Evolutionary conservation across 306 rosid genomes (phyloP), one percentile per base, ranked within the genome.

Genomic region (Acmispon strigosus): DNA sequence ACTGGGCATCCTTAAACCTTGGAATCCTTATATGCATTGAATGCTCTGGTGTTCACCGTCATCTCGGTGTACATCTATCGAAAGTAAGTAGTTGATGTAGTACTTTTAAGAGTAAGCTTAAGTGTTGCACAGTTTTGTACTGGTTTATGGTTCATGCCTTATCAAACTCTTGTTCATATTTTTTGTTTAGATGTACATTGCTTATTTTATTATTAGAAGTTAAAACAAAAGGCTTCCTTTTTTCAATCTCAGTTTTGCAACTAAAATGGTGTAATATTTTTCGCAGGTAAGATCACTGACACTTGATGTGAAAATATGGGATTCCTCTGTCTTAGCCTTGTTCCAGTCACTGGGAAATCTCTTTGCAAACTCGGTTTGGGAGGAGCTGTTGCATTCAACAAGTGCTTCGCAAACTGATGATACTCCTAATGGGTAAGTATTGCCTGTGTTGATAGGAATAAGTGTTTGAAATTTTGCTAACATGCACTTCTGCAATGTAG

Each of bases 1-100:
- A 88, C 19, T 90, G 96, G 96, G 96, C 96, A 73, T 90, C 96
- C 81, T 81, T 90, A 64, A 90, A 90, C 85, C 92, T 90, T 45
- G 96, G 96, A 32, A 76, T 88, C 73, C 89, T 90, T 52, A 34
- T 90, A 75, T 90, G 96, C 84, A 90, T 88, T 6, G 92, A 90
- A 86, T 90, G 96, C 53, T 90, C 96, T 1, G 96, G 94, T 52
- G 84, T 88, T 72, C 96, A 88, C 77, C 94, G 96, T 66, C 88
- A 90, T 76, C 96, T 90, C 60, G 96, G 96, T 73, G 96, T 90
- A 10, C 96, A 90, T 61, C 48, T 84, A 79, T 90, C 96, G 18
- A 90, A 90, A 83, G 96, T 84, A 81, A 84, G 91, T 76, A 56
- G 9, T 47, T 44, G 20, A 59, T n/a, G 49, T 70, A 63, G 19